Conservation (phyloP, 1,284 basidiomycete genomes). For the Ceratobasidium sp. region DNA sequence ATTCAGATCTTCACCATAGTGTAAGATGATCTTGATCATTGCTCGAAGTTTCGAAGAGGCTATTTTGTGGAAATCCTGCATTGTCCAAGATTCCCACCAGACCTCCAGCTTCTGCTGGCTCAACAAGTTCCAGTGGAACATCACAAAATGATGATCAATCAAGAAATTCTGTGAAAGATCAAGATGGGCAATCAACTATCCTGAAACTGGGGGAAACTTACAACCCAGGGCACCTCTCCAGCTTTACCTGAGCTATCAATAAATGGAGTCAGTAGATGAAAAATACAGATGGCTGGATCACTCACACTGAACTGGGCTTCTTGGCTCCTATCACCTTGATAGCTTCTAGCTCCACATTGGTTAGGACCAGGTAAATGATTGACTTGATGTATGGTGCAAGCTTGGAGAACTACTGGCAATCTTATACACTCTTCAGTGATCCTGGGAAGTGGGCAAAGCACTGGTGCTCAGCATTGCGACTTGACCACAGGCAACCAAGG, state of each 20-base stretch:
- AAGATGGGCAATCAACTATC: neutral
- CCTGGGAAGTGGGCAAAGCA: too few species aligned
- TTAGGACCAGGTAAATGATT: neutral
- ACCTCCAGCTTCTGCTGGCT: neutral
- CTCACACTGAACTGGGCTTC: neutral
- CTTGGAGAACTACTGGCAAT: too few species aligned
- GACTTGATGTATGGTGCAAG: neutral
- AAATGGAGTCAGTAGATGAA: too few species aligned
- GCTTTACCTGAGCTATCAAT: neutral
- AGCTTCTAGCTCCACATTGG: neutral
- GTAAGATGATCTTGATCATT: neutral
- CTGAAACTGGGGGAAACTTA: neutral
- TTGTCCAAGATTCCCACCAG: neutral
- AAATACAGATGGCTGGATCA: too few species aligned
- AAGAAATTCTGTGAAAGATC: neutral
- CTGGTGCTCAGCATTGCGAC: too few species aligned
- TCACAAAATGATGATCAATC: neutral
- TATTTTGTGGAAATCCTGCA: neutral
- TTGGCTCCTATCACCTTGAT: neutral
- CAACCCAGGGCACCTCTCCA: neutral
- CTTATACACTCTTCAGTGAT: too few species aligned
- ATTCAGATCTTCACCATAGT: neutral
- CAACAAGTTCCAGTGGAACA: neutral
- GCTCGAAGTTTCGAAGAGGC: neutral
- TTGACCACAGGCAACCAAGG: too few species aligned